Conservation (phyloP, 2,329 filamentous ascomycete species). For the Ophiocordyceps polyrhachis-furcata region DNA sequence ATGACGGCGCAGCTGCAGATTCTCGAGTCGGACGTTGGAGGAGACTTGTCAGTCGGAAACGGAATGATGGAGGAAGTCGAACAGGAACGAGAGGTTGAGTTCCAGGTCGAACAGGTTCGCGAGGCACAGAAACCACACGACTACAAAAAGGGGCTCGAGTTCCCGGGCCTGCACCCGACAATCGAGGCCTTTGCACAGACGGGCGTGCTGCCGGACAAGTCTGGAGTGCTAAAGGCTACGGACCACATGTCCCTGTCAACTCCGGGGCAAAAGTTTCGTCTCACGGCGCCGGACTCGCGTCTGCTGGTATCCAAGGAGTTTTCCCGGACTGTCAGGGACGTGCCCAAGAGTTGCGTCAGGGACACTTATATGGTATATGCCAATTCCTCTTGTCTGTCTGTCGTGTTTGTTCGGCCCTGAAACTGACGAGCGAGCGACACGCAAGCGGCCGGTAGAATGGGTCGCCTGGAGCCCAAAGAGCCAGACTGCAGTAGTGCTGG, state of each 20-base stretch:
- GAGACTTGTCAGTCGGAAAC: neutral
- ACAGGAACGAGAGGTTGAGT: constrained; percentile 38
- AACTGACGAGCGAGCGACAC: neutral
- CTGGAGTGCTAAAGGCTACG: constrained; percentile 8
- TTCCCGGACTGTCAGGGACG: constrained; percentile 2
- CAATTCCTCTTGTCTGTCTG: neutral
- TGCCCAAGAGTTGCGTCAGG: neutral
- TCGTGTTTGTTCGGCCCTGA: neutral
- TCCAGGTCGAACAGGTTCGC: constrained; percentile 37
- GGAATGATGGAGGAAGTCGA: constrained; percentile 35
- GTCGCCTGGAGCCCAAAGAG: constrained; percentile 32
- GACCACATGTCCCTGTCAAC: constrained; percentile 21
- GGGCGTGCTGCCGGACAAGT: constrained; percentile 12
- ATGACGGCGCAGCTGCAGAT: neutral
- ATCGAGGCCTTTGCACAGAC: constrained; percentile 25
- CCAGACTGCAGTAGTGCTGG: constrained; percentile 34
- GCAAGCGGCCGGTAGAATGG: constrained; percentile 38
- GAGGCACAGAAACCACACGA: constrained; percentile 28
- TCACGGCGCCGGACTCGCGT: constrained; percentile 1
- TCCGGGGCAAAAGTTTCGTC: constrained; percentile 13
- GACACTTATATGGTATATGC: neutral
- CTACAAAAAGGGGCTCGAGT: constrained; percentile 17
- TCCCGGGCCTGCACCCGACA: constrained; percentile 26
- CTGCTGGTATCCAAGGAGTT: constrained; percentile 18
- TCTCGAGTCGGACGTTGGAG: neutral